Percentiles rank a stretch among this genome's conserved stretches.
These are phyloP conservation scores for Corrigiola litoralis DNA, from an alignment of 179 eudicot species.

Conservation along the genomic window DNA sequence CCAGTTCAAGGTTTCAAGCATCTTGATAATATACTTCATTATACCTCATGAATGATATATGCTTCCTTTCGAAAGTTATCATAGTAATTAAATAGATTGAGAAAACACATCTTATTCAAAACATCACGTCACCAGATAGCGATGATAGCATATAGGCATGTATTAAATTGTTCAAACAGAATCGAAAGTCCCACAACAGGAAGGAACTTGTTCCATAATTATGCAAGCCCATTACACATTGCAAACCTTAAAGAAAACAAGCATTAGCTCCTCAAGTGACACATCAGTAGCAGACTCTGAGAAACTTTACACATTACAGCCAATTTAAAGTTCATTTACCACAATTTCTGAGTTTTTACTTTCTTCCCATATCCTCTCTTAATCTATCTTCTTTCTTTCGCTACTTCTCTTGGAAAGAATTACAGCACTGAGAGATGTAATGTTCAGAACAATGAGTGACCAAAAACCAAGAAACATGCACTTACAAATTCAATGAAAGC, in stretches of 20 bases:
- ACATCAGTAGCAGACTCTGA: background rate
- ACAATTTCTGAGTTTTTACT: too few relatives aligned
- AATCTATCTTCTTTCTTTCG: background rate
- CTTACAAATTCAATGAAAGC: constrained; percentile 99
- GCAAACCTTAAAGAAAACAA: background rate
- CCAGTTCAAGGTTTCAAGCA: background rate
- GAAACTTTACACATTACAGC: background rate
- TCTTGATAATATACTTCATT: too few relatives aligned
- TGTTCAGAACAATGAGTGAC: background rate
- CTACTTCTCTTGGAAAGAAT: background rate
- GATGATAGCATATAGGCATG: background rate
- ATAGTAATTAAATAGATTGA: background rate
- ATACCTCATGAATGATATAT: too few relatives aligned
- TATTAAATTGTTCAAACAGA: background rate
- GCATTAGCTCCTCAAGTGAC: background rate
- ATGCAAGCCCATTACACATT: too few relatives aligned
- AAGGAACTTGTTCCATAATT: too few relatives aligned
- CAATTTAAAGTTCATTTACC: too few relatives aligned
- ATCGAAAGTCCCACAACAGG: background rate
- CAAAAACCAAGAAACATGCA: background rate
- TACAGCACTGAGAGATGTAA: background rate
- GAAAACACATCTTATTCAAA: too few relatives aligned
- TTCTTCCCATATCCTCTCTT: too few relatives aligned
- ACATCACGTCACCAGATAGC: background rate
- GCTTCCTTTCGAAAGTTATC: background rate